phyloP scores from a whole-genome alignment of 768 basidiomycete genomes.

The Daedaleopsis nitida region DNA sequence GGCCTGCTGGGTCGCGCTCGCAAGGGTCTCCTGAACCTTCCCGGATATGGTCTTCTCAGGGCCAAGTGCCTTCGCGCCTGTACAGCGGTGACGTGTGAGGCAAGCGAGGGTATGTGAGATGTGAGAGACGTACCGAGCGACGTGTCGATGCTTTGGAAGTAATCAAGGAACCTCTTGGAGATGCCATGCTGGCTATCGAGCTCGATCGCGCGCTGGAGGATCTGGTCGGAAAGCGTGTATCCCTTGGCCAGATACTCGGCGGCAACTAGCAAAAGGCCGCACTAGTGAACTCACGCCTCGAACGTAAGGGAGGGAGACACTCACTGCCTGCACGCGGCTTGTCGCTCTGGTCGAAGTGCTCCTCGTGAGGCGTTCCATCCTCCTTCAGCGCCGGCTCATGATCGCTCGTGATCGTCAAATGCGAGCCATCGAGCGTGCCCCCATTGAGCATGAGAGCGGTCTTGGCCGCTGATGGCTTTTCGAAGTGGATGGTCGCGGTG shows the following conservation, averaged over 20 bases:
- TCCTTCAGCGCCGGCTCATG: slow-evolving; percentile 57
- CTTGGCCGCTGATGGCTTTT: slow-evolving; percentile 80
- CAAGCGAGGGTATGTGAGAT: background rate
- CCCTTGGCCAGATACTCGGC: slow-evolving; percentile 95
- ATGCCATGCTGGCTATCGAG: slow-evolving; percentile 87
- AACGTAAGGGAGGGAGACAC: slow-evolving; percentile 25
- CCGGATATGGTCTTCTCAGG: slow-evolving; percentile 79
- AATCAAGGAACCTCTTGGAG: slow-evolving; percentile 79
- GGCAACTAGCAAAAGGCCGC: slow-evolving; percentile 52
- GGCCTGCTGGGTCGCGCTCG: slow-evolving; percentile 67
- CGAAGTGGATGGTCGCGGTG: slow-evolving; percentile 78
- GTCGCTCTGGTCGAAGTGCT: slow-evolving; percentile 74
- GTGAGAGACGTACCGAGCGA: slow-evolving; percentile 48
- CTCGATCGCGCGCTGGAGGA: slow-evolving; percentile 80
- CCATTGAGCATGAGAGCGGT: slow-evolving; percentile 87
- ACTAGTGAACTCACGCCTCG: background rate
- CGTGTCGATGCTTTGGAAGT: slow-evolving; percentile 73
- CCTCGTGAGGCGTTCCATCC: slow-evolving; percentile 41
- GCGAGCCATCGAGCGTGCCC: slow-evolving; percentile 72
- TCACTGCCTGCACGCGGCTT: slow-evolving; percentile 88
- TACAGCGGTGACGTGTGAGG: background rate
- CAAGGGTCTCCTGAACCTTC: slow-evolving; percentile 67
- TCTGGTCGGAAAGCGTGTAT: slow-evolving; percentile 74
- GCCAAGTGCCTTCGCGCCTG: slow-evolving; percentile 60
- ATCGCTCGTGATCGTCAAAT: slow-evolving; percentile 73